These are phyloP conservation scores for Sechiopsis laciniata DNA, from an alignment of 306 rosid species.

Conservation along the genomic window DNA sequence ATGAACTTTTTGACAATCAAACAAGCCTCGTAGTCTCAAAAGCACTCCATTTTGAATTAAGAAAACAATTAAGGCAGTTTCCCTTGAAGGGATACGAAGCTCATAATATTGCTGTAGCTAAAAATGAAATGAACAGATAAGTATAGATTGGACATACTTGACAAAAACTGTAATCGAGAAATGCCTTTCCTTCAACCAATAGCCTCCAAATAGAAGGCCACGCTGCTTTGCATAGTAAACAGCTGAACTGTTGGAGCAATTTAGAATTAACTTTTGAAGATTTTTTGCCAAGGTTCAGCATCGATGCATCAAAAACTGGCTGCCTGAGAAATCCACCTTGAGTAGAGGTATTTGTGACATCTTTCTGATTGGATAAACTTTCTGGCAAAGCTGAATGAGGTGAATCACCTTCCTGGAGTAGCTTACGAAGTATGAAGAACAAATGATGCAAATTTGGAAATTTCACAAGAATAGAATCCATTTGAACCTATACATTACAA, in stretches of 20 bases:
- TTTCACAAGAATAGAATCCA: constrained; percentile 58
- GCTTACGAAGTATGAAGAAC: constrained; percentile 80
- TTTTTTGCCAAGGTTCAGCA: constrained; percentile 31
- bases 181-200: constrained; percentile 74
- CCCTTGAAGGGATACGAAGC: background rate
- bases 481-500: constrained; percentile 52
- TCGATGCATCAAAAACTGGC: constrained; percentile 46
- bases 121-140: constrained; percentile 14
- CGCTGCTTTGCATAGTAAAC: constrained; percentile 54
- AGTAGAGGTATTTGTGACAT: constrained; percentile 42
- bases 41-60: background rate
- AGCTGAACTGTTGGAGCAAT: constrained; percentile 42
- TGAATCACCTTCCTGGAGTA: constrained; percentile 54
- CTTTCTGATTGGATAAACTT: constrained; percentile 29
- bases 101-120: background rate
- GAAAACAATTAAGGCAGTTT: background rate
- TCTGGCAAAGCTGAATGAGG: constrained; percentile 30
- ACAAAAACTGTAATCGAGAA: constrained; percentile 54
- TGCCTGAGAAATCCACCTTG: constrained; percentile 90
- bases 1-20: background rate
- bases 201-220: constrained; percentile 72
- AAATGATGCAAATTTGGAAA: constrained; percentile 77
- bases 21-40: constrained; percentile 18
- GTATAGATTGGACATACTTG: constrained; percentile 50
- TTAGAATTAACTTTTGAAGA: constrained; percentile 34